Evolutionary conservation across 208 protist genomes (phyloP), one percentile per base, ranked within the genome.

Genomic region (Acanthamoeba triangularis): DNA sequence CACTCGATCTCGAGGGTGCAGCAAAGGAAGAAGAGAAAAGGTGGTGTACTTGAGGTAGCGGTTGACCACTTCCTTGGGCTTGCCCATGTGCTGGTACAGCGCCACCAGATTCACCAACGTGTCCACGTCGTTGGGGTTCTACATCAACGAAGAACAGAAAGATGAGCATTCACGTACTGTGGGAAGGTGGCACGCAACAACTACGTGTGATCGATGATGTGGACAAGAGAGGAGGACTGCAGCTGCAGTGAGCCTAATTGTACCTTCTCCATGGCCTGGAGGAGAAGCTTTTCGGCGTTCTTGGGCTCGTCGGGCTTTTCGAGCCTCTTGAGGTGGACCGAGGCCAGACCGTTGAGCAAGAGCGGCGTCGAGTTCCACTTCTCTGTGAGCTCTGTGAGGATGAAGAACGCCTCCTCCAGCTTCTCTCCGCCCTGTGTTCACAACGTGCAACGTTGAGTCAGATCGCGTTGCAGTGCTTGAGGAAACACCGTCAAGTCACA

Each of bases 331-430:
- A 97, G 90, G 30, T 97, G 87, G 16, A 80, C 84, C 7, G 41
- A 76, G 6, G 96, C 96, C 63, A 97, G 93, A 18, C 96, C 95
- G 92, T 97, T 97, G 30, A 97, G 96, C 49, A 97, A 84, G 14
- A 97, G 16, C 25, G 96, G 90, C 6, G 96, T 96, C 47, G 94
- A 33, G 54, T 85, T 94, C 87, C 95, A 97, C 95, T 96, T 96
- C 52, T 97, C 96, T 8, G 93, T 56, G n/a, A 97, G 95, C 67
- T 97, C 96, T 18, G 92, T 67, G 59, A 96, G 94, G 61, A 96
- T 96, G 74, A 93, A 96, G 76, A 96, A 97, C 13, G 95, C 96
- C 49, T 97, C 95, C 59, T 97, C 76, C 33, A 96, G 56, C 85
- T 97, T 97, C 44, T 96, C 96, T 44, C 96, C 96, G 13, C 96